A percentile compares a stretch with the other conserved stretches of the same genome.
Evolutionary conservation across 2,329 filamentous ascomycete genomes (phyloP).

Genomic region (Magnaporthiopsis rhizophila): DNA sequence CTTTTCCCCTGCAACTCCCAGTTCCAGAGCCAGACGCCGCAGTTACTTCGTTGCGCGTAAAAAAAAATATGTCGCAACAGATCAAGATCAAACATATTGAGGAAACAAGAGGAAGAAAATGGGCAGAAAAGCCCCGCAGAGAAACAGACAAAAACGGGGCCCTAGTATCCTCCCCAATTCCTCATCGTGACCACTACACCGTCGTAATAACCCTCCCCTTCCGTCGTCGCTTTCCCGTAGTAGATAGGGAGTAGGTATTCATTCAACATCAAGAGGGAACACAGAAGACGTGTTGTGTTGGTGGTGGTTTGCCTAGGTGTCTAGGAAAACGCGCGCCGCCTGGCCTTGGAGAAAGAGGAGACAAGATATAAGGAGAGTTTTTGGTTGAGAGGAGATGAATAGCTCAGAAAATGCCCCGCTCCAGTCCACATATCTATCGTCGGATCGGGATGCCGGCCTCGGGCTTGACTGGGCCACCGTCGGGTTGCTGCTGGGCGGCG

Average conservation of each 20-base stretch:
- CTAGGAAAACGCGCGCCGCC: too few relatives aligned
- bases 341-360: background rate
- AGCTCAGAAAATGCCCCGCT: background rate
- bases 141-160: background rate
- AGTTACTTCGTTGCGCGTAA: background rate
- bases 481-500: constrained; percentile 6
- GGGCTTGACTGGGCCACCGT: constrained; percentile 10
- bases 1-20: background rate
- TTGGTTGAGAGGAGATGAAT: background rate
- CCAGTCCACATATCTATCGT: constrained; percentile 32
- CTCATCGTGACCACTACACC: background rate
- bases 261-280: background rate
- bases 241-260: background rate
- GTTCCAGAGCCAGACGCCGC: background rate
- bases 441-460: constrained; percentile 55
- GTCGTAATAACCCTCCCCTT: background rate
- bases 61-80: background rate
- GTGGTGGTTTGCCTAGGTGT: background rate
- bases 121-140: background rate
- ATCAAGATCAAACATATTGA: background rate
- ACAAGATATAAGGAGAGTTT: background rate
- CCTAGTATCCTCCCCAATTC: background rate
- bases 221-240: background rate
- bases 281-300: background rate
- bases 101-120: background rate